phyloP scores from a whole-genome alignment of 192 early-diverging fungal species.

The Coemansia guatemalensis region DNA sequence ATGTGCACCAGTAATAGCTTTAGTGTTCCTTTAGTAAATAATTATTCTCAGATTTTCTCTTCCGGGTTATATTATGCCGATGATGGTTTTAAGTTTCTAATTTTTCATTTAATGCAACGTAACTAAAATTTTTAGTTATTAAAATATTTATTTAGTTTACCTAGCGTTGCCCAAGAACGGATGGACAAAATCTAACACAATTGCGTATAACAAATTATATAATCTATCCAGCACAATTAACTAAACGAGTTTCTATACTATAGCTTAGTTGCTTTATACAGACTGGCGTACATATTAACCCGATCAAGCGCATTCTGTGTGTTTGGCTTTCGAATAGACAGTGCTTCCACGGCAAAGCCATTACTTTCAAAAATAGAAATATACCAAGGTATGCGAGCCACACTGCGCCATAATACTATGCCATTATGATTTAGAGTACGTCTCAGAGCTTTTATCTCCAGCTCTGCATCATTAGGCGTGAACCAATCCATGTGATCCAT shows the following conservation, averaged over 20 bases:
- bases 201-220: neutral
- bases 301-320: constrained; percentile 67
- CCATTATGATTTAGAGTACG: constrained; percentile 61
- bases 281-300: constrained; percentile 84
- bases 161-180: no score
- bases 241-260: constrained; percentile 11
- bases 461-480: constrained; percentile 61
- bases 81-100: no score
- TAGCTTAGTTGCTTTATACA: constrained; percentile 59
- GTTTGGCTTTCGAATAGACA: constrained; percentile 67
- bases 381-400: constrained; percentile 82
- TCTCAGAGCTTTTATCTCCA: constrained; percentile 69
- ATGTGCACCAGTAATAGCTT: no score
- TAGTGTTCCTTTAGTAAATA: no score
- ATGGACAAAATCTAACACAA: no score
- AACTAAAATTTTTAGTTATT: no score
- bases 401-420: constrained; percentile 78
- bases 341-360: constrained; percentile 67
- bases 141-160: no score
- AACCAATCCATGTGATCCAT: constrained; percentile 96
- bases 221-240: neutral
- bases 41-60: no score
- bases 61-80: no score
- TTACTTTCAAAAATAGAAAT: constrained; percentile 67
- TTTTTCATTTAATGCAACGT: no score